These are phyloP conservation scores for Bipolaris bicolor DNA, from an alignment of 2,329 filamentous ascomycete genomes.

Conservation along the genomic window DNA sequence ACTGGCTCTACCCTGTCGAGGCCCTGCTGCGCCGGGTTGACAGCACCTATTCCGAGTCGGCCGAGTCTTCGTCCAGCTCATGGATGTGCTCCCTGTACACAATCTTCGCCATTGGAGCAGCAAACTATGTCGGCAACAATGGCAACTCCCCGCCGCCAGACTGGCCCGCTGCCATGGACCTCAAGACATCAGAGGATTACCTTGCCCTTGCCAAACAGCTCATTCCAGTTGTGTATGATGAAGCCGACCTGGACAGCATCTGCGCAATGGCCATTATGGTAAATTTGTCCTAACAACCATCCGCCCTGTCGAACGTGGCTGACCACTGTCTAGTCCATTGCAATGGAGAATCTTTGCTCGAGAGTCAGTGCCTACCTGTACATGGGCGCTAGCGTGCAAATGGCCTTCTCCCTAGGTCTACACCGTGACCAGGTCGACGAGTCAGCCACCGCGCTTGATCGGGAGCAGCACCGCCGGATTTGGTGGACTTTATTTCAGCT, in stretches of 20 bases:
- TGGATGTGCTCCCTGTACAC: constrained; percentile 48
- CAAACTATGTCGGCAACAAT: constrained; percentile 27
- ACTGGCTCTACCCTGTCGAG: constrained; percentile 48
- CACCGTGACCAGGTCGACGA: constrained; percentile 45
- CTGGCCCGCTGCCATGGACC: constrained; percentile 26
- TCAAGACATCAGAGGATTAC: constrained; percentile 42
- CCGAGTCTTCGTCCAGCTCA: constrained; percentile 31
- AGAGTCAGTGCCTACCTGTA: constrained; percentile 46
- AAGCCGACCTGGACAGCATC: constrained; percentile 48
- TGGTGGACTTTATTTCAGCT: constrained; percentile 49
- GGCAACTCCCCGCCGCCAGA: constrained; percentile 31
- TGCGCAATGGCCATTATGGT: constrained; percentile 46
- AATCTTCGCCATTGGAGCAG: constrained; percentile 45
- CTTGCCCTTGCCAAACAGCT: constrained; percentile 43
- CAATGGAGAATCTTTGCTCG: constrained; percentile 44
- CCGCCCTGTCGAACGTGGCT: constrained; percentile 1
- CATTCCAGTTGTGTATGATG: constrained; percentile 43
- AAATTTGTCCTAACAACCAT: neutral
- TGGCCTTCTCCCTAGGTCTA: constrained; percentile 46
- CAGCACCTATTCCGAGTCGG: constrained; percentile 37
- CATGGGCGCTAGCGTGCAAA: constrained; percentile 46
- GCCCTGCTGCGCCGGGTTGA: constrained; percentile 41
- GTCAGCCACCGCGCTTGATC: constrained; percentile 34
- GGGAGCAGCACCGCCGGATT: constrained; percentile 45
- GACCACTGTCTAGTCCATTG: constrained; percentile 36